These are phyloP conservation scores for Erigeron philadelphicus DNA, from an alignment of 140 eudicot species.

Conservation along the genomic window DNA sequence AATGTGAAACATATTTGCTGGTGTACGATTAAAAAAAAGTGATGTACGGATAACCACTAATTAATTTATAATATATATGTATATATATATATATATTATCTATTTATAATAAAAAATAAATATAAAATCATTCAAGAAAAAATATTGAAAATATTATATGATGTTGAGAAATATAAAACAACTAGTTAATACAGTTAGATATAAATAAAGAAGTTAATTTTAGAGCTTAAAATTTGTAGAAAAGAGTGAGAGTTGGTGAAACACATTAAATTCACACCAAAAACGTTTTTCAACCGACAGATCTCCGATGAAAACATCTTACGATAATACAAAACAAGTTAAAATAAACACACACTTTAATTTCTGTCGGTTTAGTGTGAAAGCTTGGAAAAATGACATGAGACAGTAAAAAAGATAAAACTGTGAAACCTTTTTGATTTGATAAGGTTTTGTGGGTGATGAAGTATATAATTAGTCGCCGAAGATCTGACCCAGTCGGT, in stretches of 20 bases:
- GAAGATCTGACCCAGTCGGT: conserved; percentile 27
- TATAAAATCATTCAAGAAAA: too few relatives aligned
- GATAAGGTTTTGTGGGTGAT: conserved; percentile 18
- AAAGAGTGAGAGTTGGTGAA: conserved; percentile 13
- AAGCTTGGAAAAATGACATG: not conserved
- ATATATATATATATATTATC: too few relatives aligned
- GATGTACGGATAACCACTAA: too few relatives aligned
- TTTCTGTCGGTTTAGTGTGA: not conserved
- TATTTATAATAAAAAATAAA: too few relatives aligned
- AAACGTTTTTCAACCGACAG: conserved; percentile 21
- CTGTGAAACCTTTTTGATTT: conserved; percentile 22
- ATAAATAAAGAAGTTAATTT: not conserved
- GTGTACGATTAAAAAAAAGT: too few relatives aligned
- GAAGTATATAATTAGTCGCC: conserved; percentile 15
- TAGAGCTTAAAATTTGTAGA: not conserved
- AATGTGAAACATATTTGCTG: too few relatives aligned
- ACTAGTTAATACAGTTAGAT: too few relatives aligned
- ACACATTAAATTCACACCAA: conserved; percentile 16
- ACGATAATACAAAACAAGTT: not conserved
- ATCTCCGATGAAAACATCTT: conserved; percentile 13
- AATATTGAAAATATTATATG: too few relatives aligned
- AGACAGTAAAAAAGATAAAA: not conserved
- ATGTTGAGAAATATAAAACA: too few relatives aligned
- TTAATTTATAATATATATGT: too few relatives aligned
- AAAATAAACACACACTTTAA: not conserved